Percentiles rank a stretch among this genome's conserved stretches.
Conservation (phyloP, 805 yeast genomes). For the Candida nanaspora region DNA sequence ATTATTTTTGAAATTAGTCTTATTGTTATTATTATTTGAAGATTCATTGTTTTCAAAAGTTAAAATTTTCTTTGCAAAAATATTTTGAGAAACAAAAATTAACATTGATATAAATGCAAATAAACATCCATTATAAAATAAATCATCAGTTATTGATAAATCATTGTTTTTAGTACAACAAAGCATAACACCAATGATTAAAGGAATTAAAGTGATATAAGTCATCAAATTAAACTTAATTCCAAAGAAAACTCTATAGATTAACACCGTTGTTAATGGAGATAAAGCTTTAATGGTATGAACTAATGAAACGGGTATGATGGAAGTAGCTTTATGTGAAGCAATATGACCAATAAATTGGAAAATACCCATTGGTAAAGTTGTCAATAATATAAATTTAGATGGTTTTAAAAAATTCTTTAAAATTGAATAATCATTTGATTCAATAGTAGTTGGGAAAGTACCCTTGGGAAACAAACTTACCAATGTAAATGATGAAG, state of each 20-base stretch:
- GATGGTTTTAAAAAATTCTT: slow-evolving; percentile 48
- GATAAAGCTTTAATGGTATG: slow-evolving; percentile 91
- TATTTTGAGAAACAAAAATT: slow-evolving; percentile 72
- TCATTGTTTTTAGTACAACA: slow-evolving; percentile 47
- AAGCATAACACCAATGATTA: slow-evolving; percentile 79
- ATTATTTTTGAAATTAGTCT: not conserved
- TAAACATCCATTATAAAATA: slow-evolving; percentile 33
- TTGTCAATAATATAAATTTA: slow-evolving; percentile 45
- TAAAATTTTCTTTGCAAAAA: slow-evolving; percentile 68
- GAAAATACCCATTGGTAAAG: slow-evolving; percentile 91
- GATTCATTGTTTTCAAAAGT: slow-evolving; percentile 35
- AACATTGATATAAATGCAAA: slow-evolving; percentile 51
- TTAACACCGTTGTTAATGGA: slow-evolving; percentile 81
- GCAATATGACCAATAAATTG: slow-evolving; percentile 90
- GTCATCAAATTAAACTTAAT: slow-evolving; percentile 56
- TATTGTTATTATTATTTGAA: slow-evolving; percentile 2
- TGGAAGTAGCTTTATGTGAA: slow-evolving; percentile 84
- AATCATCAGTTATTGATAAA: slow-evolving; percentile 14
- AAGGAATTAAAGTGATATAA: slow-evolving; percentile 71
- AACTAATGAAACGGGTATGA: slow-evolving; percentile 90
- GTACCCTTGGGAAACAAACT: slow-evolving; percentile 43
- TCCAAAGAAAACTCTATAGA: slow-evolving; percentile 58
- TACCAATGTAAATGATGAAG: slow-evolving; percentile 13
- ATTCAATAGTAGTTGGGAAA: slow-evolving; percentile 32
- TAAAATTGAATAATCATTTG: slow-evolving; percentile 20